Evolutionary conservation across 2,329 filamentous ascomycete genomes (phyloP).

Genomic region (Thermoascus crustaceus): DNA sequence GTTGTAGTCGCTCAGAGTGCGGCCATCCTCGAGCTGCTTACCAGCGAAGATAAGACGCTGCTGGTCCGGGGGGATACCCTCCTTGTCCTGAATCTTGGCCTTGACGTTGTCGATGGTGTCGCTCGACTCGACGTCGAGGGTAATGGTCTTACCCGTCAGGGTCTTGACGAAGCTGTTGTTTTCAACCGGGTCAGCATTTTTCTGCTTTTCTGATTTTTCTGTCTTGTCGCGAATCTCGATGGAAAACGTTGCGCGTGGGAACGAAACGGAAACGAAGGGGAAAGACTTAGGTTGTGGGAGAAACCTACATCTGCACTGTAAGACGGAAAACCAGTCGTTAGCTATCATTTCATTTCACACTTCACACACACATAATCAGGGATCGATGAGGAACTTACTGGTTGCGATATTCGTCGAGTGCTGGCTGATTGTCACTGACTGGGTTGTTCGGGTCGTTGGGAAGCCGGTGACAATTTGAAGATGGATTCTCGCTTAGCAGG

Average conservation of each 20-base stretch:
- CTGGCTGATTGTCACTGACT: slow-evolving; percentile 35
- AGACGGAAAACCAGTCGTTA: slow-evolving; percentile 39
- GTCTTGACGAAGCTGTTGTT: slow-evolving; percentile 92
- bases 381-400: slow-evolving; percentile 32
- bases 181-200: slow-evolving; percentile 18
- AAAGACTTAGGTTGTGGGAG: too few relatives aligned
- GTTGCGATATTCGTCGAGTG: slow-evolving; percentile 35
- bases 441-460: slow-evolving; percentile 22
- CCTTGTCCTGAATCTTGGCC: slow-evolving; percentile 99
- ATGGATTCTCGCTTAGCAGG: slow-evolving; percentile 39
- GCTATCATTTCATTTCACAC: slow-evolving; percentile 20
- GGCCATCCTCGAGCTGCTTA: slow-evolving; percentile 98
- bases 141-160: slow-evolving; percentile 99
- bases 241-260: slow-evolving; percentile 8
- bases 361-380: slow-evolving; percentile 2
- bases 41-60: slow-evolving; percentile 98
- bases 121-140: slow-evolving; percentile 96
- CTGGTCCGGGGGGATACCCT: slow-evolving; percentile 95
- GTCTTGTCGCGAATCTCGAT: slow-evolving; percentile 8
- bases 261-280: slow-evolving; percentile 18
- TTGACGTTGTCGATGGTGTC: slow-evolving; percentile 99
- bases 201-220: slow-evolving; percentile 11
- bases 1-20: slow-evolving; percentile 96
- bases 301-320: slow-evolving; percentile 82
- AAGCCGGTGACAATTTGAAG: slow-evolving; percentile 32